Evolutionary conservation across 1,284 basidiomycete genomes (phyloP).

Genomic region (Ceratobasidium theobromae): DNA sequence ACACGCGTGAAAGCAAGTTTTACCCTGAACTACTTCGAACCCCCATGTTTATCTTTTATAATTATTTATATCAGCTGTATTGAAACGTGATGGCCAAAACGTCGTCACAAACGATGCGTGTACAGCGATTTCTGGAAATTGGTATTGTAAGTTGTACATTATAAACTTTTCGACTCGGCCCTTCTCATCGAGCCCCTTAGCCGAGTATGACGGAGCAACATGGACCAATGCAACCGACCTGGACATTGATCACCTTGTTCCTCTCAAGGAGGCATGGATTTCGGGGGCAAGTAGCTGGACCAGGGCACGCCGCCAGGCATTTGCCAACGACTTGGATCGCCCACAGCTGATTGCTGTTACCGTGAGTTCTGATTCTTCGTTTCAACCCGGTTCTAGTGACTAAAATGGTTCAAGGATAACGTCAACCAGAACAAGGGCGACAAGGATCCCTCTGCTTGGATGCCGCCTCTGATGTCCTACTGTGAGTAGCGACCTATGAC

Average conservation of each 20-base stretch:
- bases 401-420: constrained; percentile 34
- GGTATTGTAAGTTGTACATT: constrained; percentile 1
- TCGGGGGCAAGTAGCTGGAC: constrained; percentile 57
- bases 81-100: constrained; percentile 50
- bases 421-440: constrained; percentile 48
- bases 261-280: constrained; percentile 49
- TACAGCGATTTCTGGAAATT: background rate
- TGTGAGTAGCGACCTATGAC: constrained; percentile 44
- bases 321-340: constrained; percentile 55
- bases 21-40: background rate
- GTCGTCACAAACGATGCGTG: background rate
- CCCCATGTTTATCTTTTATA: constrained; percentile 33
- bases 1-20: constrained; percentile 54
- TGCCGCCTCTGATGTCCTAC: constrained; percentile 51
- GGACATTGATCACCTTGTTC: constrained; percentile 50
- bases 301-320: constrained; percentile 50
- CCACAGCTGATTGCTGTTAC: constrained; percentile 57
- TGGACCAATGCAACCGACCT: constrained; percentile 58
- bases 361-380: constrained; percentile 36
- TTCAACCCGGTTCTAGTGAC: background rate
- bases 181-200: constrained; percentile 53
- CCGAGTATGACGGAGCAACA: constrained; percentile 44
- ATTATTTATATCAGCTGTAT: constrained; percentile 40
- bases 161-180: constrained; percentile 4
- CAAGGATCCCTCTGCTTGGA: constrained; percentile 50